Evolutionary conservation across 495 filamentous ascomycete genomes (phyloP).

Genomic region (Aspergillus hancockii): DNA sequence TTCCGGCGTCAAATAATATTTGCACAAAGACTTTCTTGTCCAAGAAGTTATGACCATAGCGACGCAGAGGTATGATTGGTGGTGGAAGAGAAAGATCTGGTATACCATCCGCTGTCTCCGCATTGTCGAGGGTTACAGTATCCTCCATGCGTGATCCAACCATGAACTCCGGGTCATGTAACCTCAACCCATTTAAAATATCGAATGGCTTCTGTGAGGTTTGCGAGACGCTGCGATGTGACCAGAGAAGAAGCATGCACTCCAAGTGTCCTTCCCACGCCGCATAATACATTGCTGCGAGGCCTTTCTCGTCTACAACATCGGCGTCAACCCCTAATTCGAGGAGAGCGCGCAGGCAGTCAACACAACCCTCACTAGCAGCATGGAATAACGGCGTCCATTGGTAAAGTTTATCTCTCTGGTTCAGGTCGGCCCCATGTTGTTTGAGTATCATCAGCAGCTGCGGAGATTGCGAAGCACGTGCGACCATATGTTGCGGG

Average conservation of each 20-base stretch:
- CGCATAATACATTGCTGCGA: constrained; percentile 96
- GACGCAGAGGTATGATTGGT: constrained; percentile 89
- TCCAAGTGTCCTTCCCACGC: constrained; percentile 97
- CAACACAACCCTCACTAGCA: constrained; percentile 92
- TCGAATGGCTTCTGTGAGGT: constrained; percentile 35
- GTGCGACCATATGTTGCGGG: constrained; percentile 95
- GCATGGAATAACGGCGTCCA: constrained; percentile 98
- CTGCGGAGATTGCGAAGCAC: constrained; percentile 78
- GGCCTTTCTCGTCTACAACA: constrained; percentile 84
- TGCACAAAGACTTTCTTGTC: constrained; percentile 95
- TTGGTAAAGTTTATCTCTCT: constrained; percentile 90
- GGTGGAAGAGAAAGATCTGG: constrained; percentile 91
- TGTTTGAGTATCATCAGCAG: constrained; percentile 76
- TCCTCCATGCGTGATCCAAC: constrained; percentile 41
- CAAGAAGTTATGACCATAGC: constrained; percentile 97
- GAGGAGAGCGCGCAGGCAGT: constrained; percentile 77
- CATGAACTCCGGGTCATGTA: constrained; percentile 36
- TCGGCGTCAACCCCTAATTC: constrained; percentile 71
- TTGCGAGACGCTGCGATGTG: constrained; percentile 31
- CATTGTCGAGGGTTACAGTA: constrained; percentile 60
- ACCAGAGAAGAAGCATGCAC: constrained; percentile 86
- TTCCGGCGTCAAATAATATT: constrained; percentile 76
- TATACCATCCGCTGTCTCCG: constrained; percentile 80
- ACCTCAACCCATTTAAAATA: constrained; percentile 35
- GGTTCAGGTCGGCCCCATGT: constrained; percentile 89